phyloP scores from a whole-genome alignment of 108 stramenopile genomes.

The Skeletonema costatum region DNA sequence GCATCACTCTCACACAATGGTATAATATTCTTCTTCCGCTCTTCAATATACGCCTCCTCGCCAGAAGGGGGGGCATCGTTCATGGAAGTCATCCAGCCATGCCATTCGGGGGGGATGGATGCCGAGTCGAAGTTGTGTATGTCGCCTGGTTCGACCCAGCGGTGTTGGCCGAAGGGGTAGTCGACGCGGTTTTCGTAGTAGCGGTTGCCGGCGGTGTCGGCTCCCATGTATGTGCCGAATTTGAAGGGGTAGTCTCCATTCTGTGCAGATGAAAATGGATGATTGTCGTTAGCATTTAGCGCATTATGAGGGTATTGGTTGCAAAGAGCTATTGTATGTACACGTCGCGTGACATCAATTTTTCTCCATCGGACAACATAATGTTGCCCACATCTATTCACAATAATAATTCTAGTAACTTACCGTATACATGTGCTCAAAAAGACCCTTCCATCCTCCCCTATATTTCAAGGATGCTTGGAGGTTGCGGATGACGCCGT shows the following conservation, averaged over 20 bases:
- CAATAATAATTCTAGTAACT: neutral
- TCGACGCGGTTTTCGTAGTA: slow-evolving; percentile 96
- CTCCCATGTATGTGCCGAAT: slow-evolving; percentile 94
- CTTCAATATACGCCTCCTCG: slow-evolving; percentile 57
- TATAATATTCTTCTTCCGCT: slow-evolving; percentile 57
- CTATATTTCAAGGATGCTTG: slow-evolving; percentile 78
- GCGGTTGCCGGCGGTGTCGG: slow-evolving; percentile 90
- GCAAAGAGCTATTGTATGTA: neutral
- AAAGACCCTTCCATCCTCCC: slow-evolving; percentile 90
- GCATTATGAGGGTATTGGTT: neutral
- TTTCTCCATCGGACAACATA: neutral
- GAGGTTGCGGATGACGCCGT: slow-evolving; percentile 64
- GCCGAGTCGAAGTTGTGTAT: slow-evolving; percentile 94
- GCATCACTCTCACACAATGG: slow-evolving; percentile 64
- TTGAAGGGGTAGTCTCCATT: slow-evolving; percentile 96
- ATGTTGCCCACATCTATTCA: neutral
- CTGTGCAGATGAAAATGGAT: slow-evolving; percentile 19
- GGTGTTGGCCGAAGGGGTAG: slow-evolving; percentile 94
- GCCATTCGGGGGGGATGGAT: slow-evolving; percentile 92
- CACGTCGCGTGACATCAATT: neutral
- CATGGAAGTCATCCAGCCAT: slow-evolving; percentile 94
- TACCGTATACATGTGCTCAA: slow-evolving; percentile 89
- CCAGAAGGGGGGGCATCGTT: slow-evolving; percentile 77
- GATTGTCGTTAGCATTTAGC: too few relatives aligned
- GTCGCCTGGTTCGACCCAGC: slow-evolving; percentile 96